Percentiles rank a stretch among this genome's conserved stretches.
These are phyloP conservation scores for Uronychia binucleata DNA, from an alignment of 73 alveolate species.

Conservation along the genomic window DNA sequence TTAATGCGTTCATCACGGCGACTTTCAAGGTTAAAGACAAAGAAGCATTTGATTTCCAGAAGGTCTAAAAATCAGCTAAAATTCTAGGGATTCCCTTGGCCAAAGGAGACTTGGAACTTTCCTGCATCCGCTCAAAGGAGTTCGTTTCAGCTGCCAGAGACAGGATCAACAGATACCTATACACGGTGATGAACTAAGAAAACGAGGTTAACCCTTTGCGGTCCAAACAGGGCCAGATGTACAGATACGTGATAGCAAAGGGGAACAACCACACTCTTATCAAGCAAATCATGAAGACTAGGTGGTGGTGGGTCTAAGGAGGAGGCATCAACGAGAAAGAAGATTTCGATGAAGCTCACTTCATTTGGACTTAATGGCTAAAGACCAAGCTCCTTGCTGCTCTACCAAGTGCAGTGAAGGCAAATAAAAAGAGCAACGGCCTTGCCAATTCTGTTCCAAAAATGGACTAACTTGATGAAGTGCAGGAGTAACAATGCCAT, in stretches of 20 bases:
- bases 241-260: conserved; percentile 11
- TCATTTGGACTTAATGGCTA: conserved; percentile 43
- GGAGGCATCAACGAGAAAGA: conserved; percentile 7
- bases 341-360: conserved; percentile 28
- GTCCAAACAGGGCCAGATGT: background rate
- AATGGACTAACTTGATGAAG: too few species aligned
- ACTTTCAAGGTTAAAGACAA: background rate
- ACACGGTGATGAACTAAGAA: conserved; percentile 9
- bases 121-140: conserved; percentile 13
- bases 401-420: too few species aligned
- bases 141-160: conserved; percentile 13
- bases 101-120: background rate
- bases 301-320: conserved; percentile 46
- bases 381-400: conserved; percentile 2
- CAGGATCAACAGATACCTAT: conserved; percentile 12
- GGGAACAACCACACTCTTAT: conserved; percentile 18
- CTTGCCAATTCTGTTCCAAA: too few species aligned
- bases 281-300: conserved; percentile 9
- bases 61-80: conserved; percentile 6
- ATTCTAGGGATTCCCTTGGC: background rate
- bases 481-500: too few species aligned
- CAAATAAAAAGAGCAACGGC: too few species aligned
- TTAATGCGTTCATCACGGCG: conserved; percentile 4
- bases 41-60: conserved; percentile 1
- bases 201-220: conserved; percentile 5